phyloP scores from a whole-genome alignment of 2,329 filamentous ascomycete genomes.

The Juglanconis oblonga region DNA sequence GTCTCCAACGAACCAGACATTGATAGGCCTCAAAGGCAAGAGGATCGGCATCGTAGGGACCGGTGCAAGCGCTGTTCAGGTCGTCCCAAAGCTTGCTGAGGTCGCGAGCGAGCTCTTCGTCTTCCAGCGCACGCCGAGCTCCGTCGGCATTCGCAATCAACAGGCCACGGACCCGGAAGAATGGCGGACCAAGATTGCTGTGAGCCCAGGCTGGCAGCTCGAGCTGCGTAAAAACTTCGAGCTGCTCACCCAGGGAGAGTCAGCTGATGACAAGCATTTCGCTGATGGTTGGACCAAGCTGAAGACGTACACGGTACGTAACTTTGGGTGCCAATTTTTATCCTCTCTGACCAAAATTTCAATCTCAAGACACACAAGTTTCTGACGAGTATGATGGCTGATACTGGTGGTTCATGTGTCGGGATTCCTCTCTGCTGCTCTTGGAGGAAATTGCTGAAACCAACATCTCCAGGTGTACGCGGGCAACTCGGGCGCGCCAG shows the following conservation, averaged over 20 bases:
- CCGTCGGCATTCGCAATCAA: slow-evolving; percentile 37
- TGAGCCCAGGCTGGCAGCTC: slow-evolving; percentile 46
- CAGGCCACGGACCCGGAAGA: slow-evolving; percentile 37
- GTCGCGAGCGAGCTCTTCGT: slow-evolving; percentile 50
- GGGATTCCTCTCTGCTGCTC: too few relatives aligned
- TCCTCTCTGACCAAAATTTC: too few relatives aligned
- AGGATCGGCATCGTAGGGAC: slow-evolving; percentile 49
- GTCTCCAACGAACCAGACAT: slow-evolving; percentile 33
- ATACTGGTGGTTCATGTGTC: too few relatives aligned
- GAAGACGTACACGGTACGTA: not conserved
- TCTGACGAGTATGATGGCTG: too few relatives aligned
- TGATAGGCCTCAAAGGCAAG: slow-evolving; percentile 44
- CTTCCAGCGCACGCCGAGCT: slow-evolving; percentile 54
- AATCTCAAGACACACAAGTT: too few relatives aligned
- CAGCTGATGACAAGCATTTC: slow-evolving; percentile 24
- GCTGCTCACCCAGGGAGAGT: not conserved
- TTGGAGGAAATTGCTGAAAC: too few relatives aligned
- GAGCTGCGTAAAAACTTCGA: slow-evolving; percentile 44
- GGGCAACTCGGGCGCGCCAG: too few relatives aligned
- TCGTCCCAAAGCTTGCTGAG: slow-evolving; percentile 41
- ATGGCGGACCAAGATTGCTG: slow-evolving; percentile 34
- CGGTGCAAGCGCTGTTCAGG: slow-evolving; percentile 46
- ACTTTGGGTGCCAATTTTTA: too few relatives aligned
- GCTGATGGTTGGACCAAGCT: slow-evolving; percentile 42
- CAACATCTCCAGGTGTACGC: too few relatives aligned